These are phyloP conservation scores for Leucaena leucocephala DNA, from an alignment of 306 rosid genomes.

Conservation along the genomic window DNA sequence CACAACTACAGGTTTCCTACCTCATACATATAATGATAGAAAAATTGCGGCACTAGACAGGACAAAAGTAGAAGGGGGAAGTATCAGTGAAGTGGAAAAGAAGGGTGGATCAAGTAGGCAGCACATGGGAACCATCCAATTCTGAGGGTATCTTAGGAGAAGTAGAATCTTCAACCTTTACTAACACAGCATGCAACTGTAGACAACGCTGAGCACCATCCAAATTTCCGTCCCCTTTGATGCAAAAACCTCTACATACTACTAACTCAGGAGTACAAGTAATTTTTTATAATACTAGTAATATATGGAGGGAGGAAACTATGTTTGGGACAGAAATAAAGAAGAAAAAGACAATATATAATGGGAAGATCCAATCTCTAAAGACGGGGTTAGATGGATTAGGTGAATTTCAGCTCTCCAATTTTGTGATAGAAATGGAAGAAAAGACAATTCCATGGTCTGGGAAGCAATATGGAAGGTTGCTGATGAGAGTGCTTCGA, in stretches of 20 bases:
- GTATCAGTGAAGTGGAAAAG: neutral
- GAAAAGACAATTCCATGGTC: neutral
- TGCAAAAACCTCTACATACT: neutral
- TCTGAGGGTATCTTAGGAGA: neutral
- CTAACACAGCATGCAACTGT: neutral
- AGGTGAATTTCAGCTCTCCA: neutral
- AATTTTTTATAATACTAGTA: neutral
- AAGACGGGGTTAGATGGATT: neutral
- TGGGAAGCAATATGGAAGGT: neutral
- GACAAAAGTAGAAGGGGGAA: neutral
- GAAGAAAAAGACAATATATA: neutral
- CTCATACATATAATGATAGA: no score
- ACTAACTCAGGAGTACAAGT: neutral
- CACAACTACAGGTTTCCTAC: no score
- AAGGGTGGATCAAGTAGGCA: neutral
- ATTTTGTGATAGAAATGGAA: neutral
- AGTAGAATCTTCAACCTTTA: neutral
- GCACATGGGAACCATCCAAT: constrained; percentile 7
- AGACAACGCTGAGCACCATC: neutral
- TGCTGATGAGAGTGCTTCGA: neutral
- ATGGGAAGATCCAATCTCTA: neutral
- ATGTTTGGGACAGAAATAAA: neutral
- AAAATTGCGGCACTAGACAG: neutral
- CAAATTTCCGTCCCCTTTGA: neutral
- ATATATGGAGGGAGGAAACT: neutral